These are phyloP conservation scores for Aspergillus cejpii DNA, from an alignment of 2,329 filamentous ascomycete genomes.

Conservation along the genomic window DNA sequence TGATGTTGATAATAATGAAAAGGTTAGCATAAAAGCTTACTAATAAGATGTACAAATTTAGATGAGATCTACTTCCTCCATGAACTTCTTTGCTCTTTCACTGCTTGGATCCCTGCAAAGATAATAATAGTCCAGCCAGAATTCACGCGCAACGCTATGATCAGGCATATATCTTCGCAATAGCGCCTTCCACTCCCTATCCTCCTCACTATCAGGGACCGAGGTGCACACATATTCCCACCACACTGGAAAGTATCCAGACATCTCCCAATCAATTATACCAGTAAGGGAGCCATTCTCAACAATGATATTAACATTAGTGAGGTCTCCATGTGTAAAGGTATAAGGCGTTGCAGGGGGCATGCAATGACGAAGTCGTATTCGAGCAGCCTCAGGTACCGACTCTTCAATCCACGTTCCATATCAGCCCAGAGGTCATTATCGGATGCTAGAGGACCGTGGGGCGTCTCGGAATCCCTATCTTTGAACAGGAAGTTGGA, in stretches of 20 bases:
- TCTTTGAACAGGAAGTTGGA: constrained; percentile 11
- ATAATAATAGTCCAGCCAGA: constrained; percentile 17
- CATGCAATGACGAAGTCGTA: constrained; percentile 13
- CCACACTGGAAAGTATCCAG: constrained; percentile 38
- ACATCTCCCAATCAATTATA: constrained; percentile 39
- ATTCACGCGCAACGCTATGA: constrained; percentile 15
- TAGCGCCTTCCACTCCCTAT: constrained; percentile 17
- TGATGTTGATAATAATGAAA: too few species aligned
- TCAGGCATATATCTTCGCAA: constrained; percentile 16
- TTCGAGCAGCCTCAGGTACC: constrained; percentile 1
- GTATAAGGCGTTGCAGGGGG: constrained; percentile 24
- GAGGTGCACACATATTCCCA: constrained; percentile 24
- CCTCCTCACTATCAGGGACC: constrained; percentile 14
- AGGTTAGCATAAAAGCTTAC: too few species aligned
- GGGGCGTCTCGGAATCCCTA: not conserved
- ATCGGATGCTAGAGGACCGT: constrained; percentile 11
- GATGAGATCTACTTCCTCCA: not conserved
- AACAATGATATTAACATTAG: constrained; percentile 37
- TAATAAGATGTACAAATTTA: too few species aligned
- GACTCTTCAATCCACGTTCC: constrained; percentile 7
- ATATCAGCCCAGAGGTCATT: constrained; percentile 11
- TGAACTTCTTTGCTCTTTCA: constrained; percentile 2
- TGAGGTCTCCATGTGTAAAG: constrained; percentile 39
- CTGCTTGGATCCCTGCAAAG: constrained; percentile 7
- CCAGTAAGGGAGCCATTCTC: constrained; percentile 32